Evolutionary conservation across 2,329 filamentous ascomycete species (phyloP), one percentile per base, ranked within the genome.

Genomic region (Neodidymelliopsis sp.): DNA sequence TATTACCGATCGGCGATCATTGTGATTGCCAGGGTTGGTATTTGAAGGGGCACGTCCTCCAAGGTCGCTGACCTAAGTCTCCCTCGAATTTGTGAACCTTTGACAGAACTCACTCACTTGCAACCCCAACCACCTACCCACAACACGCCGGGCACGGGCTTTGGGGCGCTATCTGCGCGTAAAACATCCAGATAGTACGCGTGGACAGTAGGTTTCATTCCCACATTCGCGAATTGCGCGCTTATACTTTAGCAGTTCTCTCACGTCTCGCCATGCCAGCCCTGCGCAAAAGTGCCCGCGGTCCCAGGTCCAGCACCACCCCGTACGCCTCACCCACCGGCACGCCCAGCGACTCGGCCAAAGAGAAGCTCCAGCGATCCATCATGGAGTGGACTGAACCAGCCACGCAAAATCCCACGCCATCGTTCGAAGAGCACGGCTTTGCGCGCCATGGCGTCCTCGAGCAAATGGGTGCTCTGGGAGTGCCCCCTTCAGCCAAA

Each of bases 381-480:
- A 69, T 74, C 42, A 75, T 80, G 51, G 66, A 46, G 31, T 85
- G 82, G 84, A 71, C 78, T 29, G 85, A 88, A 71, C 85, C 85
- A 37, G 71, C 78, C 27, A 64, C 82, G 35, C 78, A 80, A 49
- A 67, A 72, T 36, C 78, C 79, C 35, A 76, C 76, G 35, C 80
- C 91, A 9, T 93, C 88, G 69, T 96, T 87, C 68, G 85, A 90
- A 77, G 90, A 96, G 60, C 79, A 83, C 69, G 89, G 88, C 33
- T 81, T 94, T 60, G 79, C 87, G 63, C 81, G 87, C 37, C 84
- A 85, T 70, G 89, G 89, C 56, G 89, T 95, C 13, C 78, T 95
- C 49, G 87, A 90, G 72, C 87, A 87, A 63, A 96, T 96, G 91
- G 86, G 86, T 42, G 87, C 91, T 19, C 76, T 96, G 46, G 91